Evolutionary conservation across 2,329 filamentous ascomycete genomes (phyloP).

Genomic region (Ophiostoma triangulosporum): DNA sequence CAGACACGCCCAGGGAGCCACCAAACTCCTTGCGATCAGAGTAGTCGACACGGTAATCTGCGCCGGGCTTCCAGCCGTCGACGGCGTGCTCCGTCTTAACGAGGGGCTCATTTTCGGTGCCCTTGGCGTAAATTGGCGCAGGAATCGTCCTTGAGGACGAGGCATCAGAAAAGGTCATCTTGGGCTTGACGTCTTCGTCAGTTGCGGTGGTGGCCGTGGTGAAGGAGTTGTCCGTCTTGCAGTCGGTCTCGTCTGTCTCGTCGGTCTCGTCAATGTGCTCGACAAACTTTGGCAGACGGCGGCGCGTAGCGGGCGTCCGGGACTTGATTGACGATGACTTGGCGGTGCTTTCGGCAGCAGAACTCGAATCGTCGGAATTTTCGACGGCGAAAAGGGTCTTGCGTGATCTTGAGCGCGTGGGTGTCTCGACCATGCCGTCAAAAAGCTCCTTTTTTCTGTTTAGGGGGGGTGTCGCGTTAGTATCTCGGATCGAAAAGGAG

Average conservation of each 20-base stretch:
- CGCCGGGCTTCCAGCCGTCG: conserved; percentile 46
- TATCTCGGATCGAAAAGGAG: background rate
- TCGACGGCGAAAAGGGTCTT: conserved; percentile 33
- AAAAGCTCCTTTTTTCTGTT: conserved; percentile 50
- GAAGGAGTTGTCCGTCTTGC: background rate
- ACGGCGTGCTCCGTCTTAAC: conserved; percentile 23
- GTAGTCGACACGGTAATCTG: conserved; percentile 49
- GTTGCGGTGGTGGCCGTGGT: background rate
- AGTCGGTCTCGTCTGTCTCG: conserved; percentile 25
- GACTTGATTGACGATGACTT: conserved; percentile 15
- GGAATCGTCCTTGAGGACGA: conserved; percentile 13
- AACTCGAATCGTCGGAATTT: conserved; percentile 34
- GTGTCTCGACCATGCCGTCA: conserved; percentile 47
- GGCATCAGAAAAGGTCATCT: conserved; percentile 14
- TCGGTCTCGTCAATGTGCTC: conserved; percentile 37
- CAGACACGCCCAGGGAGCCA: conserved; percentile 62
- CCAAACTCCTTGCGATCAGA: conserved; percentile 70
- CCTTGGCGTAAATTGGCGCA: conserved; percentile 20
- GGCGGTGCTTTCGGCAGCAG: conserved; percentile 27
- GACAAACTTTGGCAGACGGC: conserved; percentile 35
- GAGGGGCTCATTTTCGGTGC: conserved; percentile 9
- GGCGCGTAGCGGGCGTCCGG: conserved; percentile 21
- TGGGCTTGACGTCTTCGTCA: conserved; percentile 17
- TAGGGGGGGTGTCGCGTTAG: background rate
- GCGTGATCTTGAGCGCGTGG: conserved; percentile 35